Evolutionary conservation across 2,329 filamentous ascomycete species (phyloP), one percentile per base, ranked within the genome.

Genomic region (Tolypocladium ophioglossoides): DNA sequence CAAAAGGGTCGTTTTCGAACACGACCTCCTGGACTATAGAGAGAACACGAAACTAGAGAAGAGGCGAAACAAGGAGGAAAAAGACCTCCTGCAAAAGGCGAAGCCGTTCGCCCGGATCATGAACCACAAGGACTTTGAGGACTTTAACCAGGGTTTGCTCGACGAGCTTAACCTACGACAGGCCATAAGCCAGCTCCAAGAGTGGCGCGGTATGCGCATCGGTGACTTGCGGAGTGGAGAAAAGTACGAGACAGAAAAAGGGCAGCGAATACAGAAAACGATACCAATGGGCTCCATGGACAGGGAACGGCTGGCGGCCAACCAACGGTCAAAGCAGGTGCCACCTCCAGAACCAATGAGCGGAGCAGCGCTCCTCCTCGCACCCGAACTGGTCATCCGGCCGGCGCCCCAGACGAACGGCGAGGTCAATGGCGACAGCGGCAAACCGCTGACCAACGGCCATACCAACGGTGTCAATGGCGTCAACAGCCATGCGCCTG

Each of bases 21-120:
- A 99, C 70, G 88, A 88, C 56, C 77, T 99, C 32, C 77, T 99
- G 4, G 92, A 99, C 54, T 99, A 99, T 65, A 80, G 91, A 58
- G 95, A 96, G 69, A 96, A 96, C 67, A 86, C 82, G 30, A 87
- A 90, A 51, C 70, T 86, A 5, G 94, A 99, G 66, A 99, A 97
- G 80, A 96, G 91, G 72, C 83, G 91, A 37, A 95, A 90, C 0
- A 97, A 97, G 66, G 94, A 99, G 67, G 94, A 99, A 69, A 83
- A 87, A 53, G 94, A 97, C 52, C 72, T 97, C 16, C 71, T 96
- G 18, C 92, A 92, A 72, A 96, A 95, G 68, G 87, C 91, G 6
- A 99, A 99, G 64, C 94, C 94, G 0, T 96, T 96, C 64, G 92
- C 91, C 3, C 83, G 92, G 44, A 95, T 97, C 82, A 96, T 97